These are phyloP conservation scores for Yamadazyma sp. DNA, from an alignment of 805 yeast species.

Conservation along the genomic window DNA sequence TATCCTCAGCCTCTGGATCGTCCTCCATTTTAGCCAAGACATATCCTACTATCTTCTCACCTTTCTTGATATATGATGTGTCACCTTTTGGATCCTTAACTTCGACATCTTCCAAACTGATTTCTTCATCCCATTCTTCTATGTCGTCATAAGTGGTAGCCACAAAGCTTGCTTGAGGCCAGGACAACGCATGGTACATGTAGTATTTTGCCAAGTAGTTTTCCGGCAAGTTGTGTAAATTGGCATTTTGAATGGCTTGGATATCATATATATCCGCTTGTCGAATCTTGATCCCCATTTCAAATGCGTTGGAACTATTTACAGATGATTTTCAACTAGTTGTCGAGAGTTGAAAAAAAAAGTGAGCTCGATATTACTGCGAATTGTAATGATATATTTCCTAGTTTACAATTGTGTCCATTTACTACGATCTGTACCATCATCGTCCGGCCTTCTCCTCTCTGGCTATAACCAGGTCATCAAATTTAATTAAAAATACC, in stretches of 20 bases:
- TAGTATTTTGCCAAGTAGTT: conserved; percentile 91
- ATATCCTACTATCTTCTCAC: conserved; percentile 91
- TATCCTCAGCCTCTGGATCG: conserved; percentile 74
- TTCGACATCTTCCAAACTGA: conserved; percentile 17
- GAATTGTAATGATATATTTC: background rate
- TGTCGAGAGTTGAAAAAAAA: conserved; percentile 8
- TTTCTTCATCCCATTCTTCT: conserved; percentile 30
- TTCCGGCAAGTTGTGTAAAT: conserved; percentile 88
- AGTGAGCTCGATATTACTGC: conserved; percentile 2
- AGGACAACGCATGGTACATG: conserved; percentile 87
- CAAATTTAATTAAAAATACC: conserved; percentile 73
- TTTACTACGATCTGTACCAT: too few species aligned
- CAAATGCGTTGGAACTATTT: conserved; percentile 4
- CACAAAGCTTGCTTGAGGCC: conserved; percentile 98
- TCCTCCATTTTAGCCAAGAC: conserved; percentile 97
- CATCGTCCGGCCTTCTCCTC: too few species aligned
- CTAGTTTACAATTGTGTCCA: too few species aligned
- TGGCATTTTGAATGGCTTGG: conserved; percentile 95
- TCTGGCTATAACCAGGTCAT: conserved; percentile 53
- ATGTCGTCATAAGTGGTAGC: conserved; percentile 71
- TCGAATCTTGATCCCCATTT: conserved; percentile 83
- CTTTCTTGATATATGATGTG: conserved; percentile 60
- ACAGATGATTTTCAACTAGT: conserved; percentile 5
- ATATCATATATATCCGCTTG: conserved; percentile 83
- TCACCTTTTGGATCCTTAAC: conserved; percentile 51